phyloP scores from a whole-genome alignment of 768 basidiomycete genomes.

The Phlebiopsis flavidoalba region DNA sequence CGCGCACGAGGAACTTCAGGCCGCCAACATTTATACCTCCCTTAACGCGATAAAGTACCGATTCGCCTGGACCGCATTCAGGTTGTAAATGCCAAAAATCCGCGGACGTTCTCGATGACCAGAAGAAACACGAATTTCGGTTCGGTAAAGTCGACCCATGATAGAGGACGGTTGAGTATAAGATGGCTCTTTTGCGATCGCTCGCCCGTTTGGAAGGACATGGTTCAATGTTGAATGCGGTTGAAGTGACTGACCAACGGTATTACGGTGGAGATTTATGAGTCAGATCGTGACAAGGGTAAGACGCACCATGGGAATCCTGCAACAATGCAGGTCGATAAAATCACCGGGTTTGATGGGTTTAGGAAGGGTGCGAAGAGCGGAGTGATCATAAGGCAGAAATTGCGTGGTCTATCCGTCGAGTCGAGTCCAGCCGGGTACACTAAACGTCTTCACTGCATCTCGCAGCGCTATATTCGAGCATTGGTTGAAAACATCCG shows the following conservation, averaged over 20 bases:
- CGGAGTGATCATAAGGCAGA: slow-evolving; percentile 30
- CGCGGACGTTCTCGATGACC: slow-evolving; percentile 46
- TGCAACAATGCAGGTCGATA: slow-evolving; percentile 58
- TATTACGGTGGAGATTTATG: not conserved
- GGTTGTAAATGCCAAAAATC: slow-evolving; percentile 36
- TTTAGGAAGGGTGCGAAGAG: slow-evolving; percentile 36
- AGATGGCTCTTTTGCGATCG: slow-evolving; percentile 65
- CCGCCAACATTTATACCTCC: slow-evolving; percentile 74
- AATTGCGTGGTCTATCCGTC: slow-evolving; percentile 25
- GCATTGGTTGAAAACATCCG: slow-evolving; percentile 65
- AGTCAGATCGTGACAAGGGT: not conserved
- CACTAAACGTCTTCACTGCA: slow-evolving; percentile 37
- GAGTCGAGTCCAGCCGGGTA: slow-evolving; percentile 14
- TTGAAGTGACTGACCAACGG: slow-evolving; percentile 51
- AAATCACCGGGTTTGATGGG: slow-evolving; percentile 46
- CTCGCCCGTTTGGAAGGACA: slow-evolving; percentile 61
- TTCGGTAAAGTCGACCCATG: slow-evolving; percentile 36
- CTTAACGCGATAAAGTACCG: slow-evolving; percentile 41
- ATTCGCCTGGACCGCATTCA: slow-evolving; percentile 32
- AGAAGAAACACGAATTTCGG: slow-evolving; percentile 43
- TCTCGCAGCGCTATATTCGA: slow-evolving; percentile 58
- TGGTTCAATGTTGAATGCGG: slow-evolving; percentile 70
- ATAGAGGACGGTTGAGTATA: slow-evolving; percentile 53
- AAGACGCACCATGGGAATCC: slow-evolving; percentile 70
- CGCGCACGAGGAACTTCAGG: slow-evolving; percentile 58